These are phyloP conservation scores for Fusarium agapanthi DNA, from an alignment of 2,329 filamentous ascomycete species.

Conservation along the genomic window DNA sequence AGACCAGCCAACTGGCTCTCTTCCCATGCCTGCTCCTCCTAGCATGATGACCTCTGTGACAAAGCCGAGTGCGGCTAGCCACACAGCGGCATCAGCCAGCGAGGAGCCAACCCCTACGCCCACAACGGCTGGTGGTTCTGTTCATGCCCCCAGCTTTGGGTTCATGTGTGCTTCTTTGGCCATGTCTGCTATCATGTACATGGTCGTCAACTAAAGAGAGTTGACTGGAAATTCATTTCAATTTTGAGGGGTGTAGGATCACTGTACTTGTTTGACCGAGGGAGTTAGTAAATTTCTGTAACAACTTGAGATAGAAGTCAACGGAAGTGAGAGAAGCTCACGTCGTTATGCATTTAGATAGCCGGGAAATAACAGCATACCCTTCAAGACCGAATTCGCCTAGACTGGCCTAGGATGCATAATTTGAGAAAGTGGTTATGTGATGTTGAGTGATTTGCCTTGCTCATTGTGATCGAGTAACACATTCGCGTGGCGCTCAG, in stretches of 20 bases:
- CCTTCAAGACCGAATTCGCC: not conserved
- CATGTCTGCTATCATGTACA: constrained; percentile 30
- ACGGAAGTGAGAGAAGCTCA: constrained; percentile 3
- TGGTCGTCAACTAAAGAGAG: constrained; percentile 19
- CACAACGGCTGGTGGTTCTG: constrained; percentile 17
- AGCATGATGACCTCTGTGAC: constrained; percentile 24
- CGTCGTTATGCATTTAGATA: not conserved
- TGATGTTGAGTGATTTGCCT: no score
- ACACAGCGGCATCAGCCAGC: not conserved
- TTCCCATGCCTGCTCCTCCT: constrained; percentile 24
- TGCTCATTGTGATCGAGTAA: not conserved
- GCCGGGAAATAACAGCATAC: constrained; percentile 6
- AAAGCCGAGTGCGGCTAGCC: constrained; percentile 1
- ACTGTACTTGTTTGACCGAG: constrained; percentile 6
- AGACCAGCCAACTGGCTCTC: constrained; percentile 28
- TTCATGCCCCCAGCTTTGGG: constrained; percentile 18
- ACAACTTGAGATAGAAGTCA: constrained; percentile 11
- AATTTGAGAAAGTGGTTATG: not conserved
- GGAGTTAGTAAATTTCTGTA: constrained; percentile 7
- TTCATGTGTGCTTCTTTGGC: constrained; percentile 29
- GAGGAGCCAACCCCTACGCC: constrained; percentile 18
- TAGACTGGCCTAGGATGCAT: not conserved
- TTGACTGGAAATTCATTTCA: not conserved
- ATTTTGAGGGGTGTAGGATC: not conserved
- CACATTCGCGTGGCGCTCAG: not conserved